Evolutionary conservation across 176 grass and related monocot genomes (phyloP).

Genomic region (Bothriochloa decipiens): DNA sequence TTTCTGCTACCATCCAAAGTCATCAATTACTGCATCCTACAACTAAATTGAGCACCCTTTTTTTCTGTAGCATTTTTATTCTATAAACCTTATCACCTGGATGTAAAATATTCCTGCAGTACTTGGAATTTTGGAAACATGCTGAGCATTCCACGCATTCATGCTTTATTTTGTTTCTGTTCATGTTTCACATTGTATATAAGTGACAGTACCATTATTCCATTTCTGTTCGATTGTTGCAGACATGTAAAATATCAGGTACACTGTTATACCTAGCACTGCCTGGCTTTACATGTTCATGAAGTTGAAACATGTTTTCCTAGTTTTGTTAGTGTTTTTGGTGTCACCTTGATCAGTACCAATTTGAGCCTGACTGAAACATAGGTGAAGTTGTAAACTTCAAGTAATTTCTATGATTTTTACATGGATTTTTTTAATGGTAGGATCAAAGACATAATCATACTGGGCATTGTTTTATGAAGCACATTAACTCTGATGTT

Average conservation of each 20-base stretch:
- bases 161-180: neutral
- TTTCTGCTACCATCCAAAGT: neutral
- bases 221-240: neutral
- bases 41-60: neutral
- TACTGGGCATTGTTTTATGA: neutral
- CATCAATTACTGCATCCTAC: neutral
- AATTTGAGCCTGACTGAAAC: slow-evolving; percentile 13
- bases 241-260: neutral
- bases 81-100: neutral
- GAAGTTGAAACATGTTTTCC: neutral
- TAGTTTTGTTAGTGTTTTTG: slow-evolving; percentile 29
- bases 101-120: slow-evolving; percentile 13
- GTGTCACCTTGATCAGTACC: neutral
- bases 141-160: neutral
- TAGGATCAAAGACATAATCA: neutral
- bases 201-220: neutral
- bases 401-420: neutral
- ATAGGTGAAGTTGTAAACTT: neutral
- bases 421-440: neutral
- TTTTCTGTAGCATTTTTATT: neutral
- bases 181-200: neutral
- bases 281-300: neutral
- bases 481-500: neutral
- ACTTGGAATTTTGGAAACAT: neutral
- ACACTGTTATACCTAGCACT: neutral